Evolutionary conservation across 371 early-diverging fungal genomes (phyloP), one percentile per base, ranked within the genome.

Genomic region (Apophysomyces sp.): DNA sequence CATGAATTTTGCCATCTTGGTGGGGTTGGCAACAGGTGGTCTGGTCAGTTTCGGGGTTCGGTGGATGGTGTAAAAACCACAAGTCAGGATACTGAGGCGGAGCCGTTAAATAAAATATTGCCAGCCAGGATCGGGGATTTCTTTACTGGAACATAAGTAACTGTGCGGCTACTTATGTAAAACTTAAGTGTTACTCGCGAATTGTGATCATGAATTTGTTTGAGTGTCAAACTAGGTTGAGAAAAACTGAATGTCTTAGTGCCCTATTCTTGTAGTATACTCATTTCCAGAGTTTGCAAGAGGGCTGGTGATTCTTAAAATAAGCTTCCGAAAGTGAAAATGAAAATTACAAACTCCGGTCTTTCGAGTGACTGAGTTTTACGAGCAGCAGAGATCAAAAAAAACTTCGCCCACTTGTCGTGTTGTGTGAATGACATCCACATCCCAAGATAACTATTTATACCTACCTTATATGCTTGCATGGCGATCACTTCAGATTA

Each of bases 1-100:
- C 26, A 71, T 88, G 55, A 76, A 74, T 13, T 83, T 87, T 52
- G 73, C 76, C 52, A 62, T 88, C 55, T 71, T 78, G 16, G 21
- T 73, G 4, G 88, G 88, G 2, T 62, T 88, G 68, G 83, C 83
- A 1, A 32, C 83, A 5, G 88, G 88, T 24, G 74, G 82, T 9
- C 57, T 77, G 15, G 63, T 81, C 26, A 68, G 69, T 41, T 82
- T 82, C 64, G 72, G 68, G 12, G 57, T 81, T 1, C 56, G 77
- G 26, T 58, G 51, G 15, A 39, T 72, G 39, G 72, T 74, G 65
- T 74, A 16, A 57, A 11, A 44, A 44, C 49, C 49, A 44, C 49
- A 44, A 44, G 18, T 44, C 11, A 16, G 49, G 0, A 9, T 21
- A 4, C 21, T 9, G 27, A 21, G 21, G n/a, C 49, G 49, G 49